These are phyloP conservation scores for Brassica carinata DNA, from an alignment of 345 rosid species.

Conservation along the genomic window DNA sequence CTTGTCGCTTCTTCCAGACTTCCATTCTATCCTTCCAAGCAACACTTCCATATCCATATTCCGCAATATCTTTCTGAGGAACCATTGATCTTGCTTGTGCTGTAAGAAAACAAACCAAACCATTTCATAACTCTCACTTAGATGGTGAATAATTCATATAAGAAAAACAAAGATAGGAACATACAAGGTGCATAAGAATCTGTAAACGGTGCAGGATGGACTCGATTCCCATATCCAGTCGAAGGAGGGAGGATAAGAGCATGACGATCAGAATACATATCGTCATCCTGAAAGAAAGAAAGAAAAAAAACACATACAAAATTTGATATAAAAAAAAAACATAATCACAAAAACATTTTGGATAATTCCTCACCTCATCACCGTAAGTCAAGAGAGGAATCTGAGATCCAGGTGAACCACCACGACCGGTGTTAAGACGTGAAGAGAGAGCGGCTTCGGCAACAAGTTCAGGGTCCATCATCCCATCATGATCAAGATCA, in stretches of 20 bases:
- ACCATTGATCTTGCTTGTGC: conserved; percentile 94
- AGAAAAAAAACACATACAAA: neutral
- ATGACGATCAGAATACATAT: conserved; percentile 85
- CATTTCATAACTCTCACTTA: conserved; percentile 11
- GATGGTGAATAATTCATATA: neutral
- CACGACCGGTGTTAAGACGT: conserved; percentile 60
- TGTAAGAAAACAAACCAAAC: conserved; percentile 28
- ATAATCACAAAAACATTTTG: neutral
- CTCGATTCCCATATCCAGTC: conserved; percentile 70
- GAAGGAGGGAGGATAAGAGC: conserved; percentile 87
- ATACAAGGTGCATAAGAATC: conserved; percentile 78
- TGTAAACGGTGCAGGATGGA: conserved; percentile 64
- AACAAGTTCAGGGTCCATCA: conserved; percentile 56
- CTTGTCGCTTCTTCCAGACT: conserved; percentile 86
- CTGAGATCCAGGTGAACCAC: conserved; percentile 58
- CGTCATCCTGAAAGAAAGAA: conserved; percentile 53
- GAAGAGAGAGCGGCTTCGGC: conserved; percentile 63
- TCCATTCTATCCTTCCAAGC: conserved; percentile 99
- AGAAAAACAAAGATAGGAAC: conserved; percentile 26
- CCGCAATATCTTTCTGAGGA: conserved; percentile 83
- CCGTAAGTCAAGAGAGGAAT: conserved; percentile 90
- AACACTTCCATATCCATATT: conserved; percentile 92
- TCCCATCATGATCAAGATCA: conserved; percentile 70
- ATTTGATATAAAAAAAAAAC: neutral
- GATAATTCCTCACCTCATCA: conserved; percentile 62